Evolutionary conservation across 306 rosid species (phyloP).

Genomic region (Carpinus fangiana): DNA sequence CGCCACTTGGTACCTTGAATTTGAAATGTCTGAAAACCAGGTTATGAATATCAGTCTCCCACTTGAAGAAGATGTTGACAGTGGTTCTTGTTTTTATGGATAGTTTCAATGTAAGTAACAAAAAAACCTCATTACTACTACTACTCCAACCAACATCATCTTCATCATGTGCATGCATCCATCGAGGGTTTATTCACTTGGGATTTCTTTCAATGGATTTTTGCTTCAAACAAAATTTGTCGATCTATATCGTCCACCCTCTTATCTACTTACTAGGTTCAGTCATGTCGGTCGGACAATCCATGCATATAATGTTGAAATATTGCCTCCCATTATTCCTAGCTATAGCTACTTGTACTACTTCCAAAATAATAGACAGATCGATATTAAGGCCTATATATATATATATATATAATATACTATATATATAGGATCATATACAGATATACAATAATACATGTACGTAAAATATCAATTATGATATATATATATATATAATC

Average conservation of each 20-base stretch:
- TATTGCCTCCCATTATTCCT: too few relatives aligned
- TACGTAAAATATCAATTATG: too few relatives aligned
- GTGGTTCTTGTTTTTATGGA: slow-evolving; percentile 49
- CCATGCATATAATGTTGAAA: too few relatives aligned
- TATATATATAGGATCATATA: too few relatives aligned
- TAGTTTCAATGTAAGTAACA: slow-evolving; percentile 52
- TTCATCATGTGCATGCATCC: not conserved
- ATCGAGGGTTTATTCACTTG: not conserved
- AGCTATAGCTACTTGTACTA: not conserved
- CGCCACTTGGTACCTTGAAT: slow-evolving; percentile 36
- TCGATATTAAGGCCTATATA: too few relatives aligned
- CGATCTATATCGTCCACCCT: slow-evolving; percentile 6
- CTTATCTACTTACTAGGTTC: slow-evolving; percentile 18
- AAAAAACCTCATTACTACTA: slow-evolving; percentile 5
- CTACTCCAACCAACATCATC: too few relatives aligned
- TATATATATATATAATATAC: too few relatives aligned
- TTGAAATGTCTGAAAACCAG: slow-evolving; percentile 28
- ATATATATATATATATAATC: not conserved
- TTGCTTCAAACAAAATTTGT: slow-evolving; percentile 24
- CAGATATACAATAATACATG: too few relatives aligned
- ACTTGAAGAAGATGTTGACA: slow-evolving; percentile 60
- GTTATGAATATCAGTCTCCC: slow-evolving; percentile 25
- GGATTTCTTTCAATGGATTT: slow-evolving; percentile 39
- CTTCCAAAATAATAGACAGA: not conserved
- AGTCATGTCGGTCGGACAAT: not conserved